phyloP scores from a whole-genome alignment of 768 basidiomycete genomes.

The Macrolepiota fuliginosa region DNA sequence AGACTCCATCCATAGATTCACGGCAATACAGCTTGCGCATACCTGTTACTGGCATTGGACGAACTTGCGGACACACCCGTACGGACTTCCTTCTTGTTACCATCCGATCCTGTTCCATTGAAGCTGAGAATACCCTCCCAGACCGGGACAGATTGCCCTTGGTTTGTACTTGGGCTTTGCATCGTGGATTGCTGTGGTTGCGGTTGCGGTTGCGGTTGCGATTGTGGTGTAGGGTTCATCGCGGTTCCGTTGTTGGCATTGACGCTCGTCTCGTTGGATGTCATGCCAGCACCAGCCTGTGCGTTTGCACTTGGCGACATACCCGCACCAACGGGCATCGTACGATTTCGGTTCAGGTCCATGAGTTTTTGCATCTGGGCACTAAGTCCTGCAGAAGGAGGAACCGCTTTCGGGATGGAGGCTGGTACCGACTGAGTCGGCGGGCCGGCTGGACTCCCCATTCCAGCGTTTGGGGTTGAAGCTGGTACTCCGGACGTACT shows the following conservation, averaged over 20 bases:
- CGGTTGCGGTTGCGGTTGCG: no score
- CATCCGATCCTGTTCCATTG: constrained; percentile 33
- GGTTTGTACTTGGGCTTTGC: constrained; percentile 7
- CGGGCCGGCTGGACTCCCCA: background rate
- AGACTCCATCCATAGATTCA: background rate
- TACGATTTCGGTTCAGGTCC: constrained; percentile 9
- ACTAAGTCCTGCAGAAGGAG: background rate
- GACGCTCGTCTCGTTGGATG: background rate
- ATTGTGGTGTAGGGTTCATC: background rate
- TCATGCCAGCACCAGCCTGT: background rate
- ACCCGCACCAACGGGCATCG: constrained; percentile 17
- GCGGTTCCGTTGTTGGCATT: background rate
- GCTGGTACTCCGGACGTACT: background rate
- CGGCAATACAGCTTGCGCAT: constrained; percentile 17
- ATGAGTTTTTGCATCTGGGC: constrained; percentile 16
- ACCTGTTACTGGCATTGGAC: constrained; percentile 30
- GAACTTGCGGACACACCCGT: constrained; percentile 35
- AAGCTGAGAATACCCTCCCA: constrained; percentile 54
- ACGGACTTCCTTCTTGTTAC: constrained; percentile 39
- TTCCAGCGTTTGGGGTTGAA: background rate
- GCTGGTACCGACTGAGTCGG: background rate
- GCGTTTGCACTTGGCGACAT: background rate
- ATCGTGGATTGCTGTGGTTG: no score
- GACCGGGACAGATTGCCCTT: constrained; percentile 12
- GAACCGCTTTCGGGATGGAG: background rate